Evolutionary conservation across 1,139 yeast genomes (phyloP), one percentile per base, ranked within the genome.

Genomic region (Magnusiomyces sp.): DNA sequence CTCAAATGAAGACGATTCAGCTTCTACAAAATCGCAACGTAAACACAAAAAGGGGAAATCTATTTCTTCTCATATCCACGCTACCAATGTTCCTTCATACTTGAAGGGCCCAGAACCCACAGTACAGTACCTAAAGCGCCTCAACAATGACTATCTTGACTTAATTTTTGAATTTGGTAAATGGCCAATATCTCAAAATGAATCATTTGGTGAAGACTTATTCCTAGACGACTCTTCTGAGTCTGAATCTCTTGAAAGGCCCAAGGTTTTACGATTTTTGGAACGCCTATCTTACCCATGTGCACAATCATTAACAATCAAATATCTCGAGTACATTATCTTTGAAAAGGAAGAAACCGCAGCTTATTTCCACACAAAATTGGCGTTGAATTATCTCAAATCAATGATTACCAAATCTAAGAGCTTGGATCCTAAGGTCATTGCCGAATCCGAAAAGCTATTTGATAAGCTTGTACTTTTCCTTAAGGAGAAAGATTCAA

Each of bases 161-260:
- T 62, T 85, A 17, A 73, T 88, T 1, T 74, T 87, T 47, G 70
- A 80, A 53, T 85, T 73, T 62, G 68, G 86, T 0, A 63, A 69
- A 37, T 78, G 83, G 79, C 73, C 86, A 0, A 66, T 85, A 32
- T 57, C 64, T 9, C 65, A 69, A 6, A 70, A 73, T 41, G 64
- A 68, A 1, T 61, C 64, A 1, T 68, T 70, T 52, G 79, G 77
- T 3, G 65, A 72, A 33, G 69, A 72, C 7, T 71, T 90, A 0
- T 90, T 90, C 57, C 73, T 87, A 73, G 82, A 78, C 54, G 84
- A 83, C 50, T 70, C 83, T 0, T 73, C 76, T 13, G 82, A 80
- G 58, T 76, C 86, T 55, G 83, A 78, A 50, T 71, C 79, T 17
- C 74, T 82, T 50, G 78, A 85, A 54, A 71, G 74, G 44, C 56